phyloP scores from a whole-genome alignment of 805 yeast species.

The Isabelozyma heimii region DNA sequence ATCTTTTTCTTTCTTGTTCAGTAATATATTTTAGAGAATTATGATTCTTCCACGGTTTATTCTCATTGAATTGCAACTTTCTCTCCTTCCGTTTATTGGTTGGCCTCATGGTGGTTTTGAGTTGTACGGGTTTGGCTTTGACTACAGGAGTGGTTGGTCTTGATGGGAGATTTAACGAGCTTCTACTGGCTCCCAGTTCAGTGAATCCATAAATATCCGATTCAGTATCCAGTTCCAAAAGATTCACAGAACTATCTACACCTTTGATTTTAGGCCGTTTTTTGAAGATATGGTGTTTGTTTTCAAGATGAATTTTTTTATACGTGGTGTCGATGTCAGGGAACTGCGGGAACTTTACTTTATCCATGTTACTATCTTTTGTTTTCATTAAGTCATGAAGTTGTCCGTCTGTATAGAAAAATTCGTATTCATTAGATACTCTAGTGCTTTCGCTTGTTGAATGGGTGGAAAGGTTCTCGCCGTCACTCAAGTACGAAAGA shows the following conservation, averaged over 20 bases:
- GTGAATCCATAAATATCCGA: neutral
- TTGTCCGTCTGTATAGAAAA: neutral
- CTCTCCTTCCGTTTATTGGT: slow-evolving; percentile 36
- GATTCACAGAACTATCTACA: slow-evolving; percentile 6
- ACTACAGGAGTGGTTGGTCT: slow-evolving; percentile 11
- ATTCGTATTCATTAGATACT: neutral
- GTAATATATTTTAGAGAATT: slow-evolving; percentile 49
- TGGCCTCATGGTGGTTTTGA: slow-evolving; percentile 53
- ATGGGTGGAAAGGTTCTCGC: neutral
- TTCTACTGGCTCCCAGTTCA: neutral
- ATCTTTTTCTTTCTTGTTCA: slow-evolving; percentile 75
- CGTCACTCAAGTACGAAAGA: neutral
- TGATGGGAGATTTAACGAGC: neutral
- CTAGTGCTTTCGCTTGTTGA: neutral
- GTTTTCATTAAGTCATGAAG: neutral
- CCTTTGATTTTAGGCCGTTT: slow-evolving; percentile 13
- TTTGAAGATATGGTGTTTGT: slow-evolving; percentile 16
- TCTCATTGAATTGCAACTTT: slow-evolving; percentile 64
- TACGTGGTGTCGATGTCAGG: slow-evolving; percentile 22
- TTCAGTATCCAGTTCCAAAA: slow-evolving; percentile 10
- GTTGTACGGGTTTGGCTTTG: slow-evolving; percentile 29
- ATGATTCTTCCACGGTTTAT: slow-evolving; percentile 94
- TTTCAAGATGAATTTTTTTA: slow-evolving; percentile 3
- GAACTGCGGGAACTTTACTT: slow-evolving; percentile 28
- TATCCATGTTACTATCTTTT: neutral